Conservation (phyloP, 2,329 filamentous ascomycete genomes). For the Diaporthe amygdali region DNA sequence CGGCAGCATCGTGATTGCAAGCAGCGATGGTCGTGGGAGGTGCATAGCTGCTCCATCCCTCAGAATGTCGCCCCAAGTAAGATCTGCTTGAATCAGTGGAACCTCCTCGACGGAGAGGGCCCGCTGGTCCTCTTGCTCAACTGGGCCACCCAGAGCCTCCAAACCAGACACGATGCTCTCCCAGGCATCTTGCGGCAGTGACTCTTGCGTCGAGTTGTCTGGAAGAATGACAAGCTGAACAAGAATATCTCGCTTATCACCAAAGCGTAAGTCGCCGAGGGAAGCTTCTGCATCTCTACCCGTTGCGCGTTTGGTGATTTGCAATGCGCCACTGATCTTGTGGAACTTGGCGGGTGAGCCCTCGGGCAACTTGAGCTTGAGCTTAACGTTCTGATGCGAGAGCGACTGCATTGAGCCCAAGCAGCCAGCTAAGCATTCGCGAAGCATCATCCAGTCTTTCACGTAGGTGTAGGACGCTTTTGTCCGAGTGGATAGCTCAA, state of each 20-base stretch:
- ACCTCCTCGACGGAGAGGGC: constrained; percentile 90
- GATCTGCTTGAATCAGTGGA: constrained; percentile 91
- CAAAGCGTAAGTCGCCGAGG: constrained; percentile 90
- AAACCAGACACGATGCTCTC: constrained; percentile 95
- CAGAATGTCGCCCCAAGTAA: constrained; percentile 91
- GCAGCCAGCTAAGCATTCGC: constrained; percentile 93
- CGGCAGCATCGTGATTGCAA: constrained; percentile 96
- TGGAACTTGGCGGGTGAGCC: constrained; percentile 98
- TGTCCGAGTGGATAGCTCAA: constrained; percentile 91
- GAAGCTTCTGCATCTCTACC: constrained; percentile 93
- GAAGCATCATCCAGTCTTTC: constrained; percentile 99
- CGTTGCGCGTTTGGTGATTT: constrained; percentile 95
- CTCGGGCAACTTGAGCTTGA: constrained; percentile 92
- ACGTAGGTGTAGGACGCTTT: constrained; percentile 98
- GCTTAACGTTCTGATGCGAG: constrained; percentile 97
- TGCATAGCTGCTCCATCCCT: constrained; percentile 87
- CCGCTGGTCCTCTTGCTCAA: constrained; percentile 86
- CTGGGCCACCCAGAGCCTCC: constrained; percentile 86
- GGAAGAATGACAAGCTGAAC: constrained; percentile 93
- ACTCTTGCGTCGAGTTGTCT: constrained; percentile 81
- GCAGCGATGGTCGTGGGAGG: constrained; percentile 83
- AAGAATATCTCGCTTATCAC: constrained; percentile 91
- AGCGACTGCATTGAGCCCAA: constrained; percentile 89
- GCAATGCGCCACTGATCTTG: constrained; percentile 95
- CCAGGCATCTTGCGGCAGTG: constrained; percentile 92